Conservation (phyloP, 768 basidiomycete species). For the Amanita phalloides region DNA sequence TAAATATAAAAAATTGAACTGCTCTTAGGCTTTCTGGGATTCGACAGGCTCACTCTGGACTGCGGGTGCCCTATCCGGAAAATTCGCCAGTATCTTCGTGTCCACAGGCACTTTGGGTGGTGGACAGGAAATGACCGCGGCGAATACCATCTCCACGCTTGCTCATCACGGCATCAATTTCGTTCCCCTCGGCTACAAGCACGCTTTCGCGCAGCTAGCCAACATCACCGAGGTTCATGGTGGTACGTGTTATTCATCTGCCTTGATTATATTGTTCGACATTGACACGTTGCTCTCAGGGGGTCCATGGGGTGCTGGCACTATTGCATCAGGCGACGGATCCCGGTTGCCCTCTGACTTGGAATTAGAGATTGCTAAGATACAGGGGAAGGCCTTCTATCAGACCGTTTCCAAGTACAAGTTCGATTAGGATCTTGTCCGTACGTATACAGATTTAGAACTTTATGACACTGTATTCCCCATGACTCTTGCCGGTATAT, state of each 20-base stretch:
- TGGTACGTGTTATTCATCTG: conserved; percentile 27
- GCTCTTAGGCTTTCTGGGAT: conserved; percentile 55
- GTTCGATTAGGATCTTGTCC: conserved; percentile 4
- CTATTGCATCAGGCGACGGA: conserved; percentile 17
- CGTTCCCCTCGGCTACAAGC: conserved; percentile 62
- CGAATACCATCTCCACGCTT: conserved; percentile 44
- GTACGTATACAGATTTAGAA: neutral
- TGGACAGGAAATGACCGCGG: conserved; percentile 59
- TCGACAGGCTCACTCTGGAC: conserved; percentile 59
- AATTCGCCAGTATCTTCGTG: conserved; percentile 67
- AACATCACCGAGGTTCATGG: conserved; percentile 42
- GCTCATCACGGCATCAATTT: conserved; percentile 67
- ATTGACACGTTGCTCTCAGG: conserved; percentile 25
- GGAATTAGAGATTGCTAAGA: conserved; percentile 39
- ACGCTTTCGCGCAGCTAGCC: conserved; percentile 28
- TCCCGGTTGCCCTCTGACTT: conserved; percentile 33
- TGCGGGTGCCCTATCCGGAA: conserved; percentile 52
- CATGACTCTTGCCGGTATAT: neutral
- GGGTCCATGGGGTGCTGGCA: conserved; percentile 72
- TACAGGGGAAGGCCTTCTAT: conserved; percentile 47
- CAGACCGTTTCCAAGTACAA: conserved; percentile 29
- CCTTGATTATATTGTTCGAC: no score
- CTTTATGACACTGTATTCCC: neutral
- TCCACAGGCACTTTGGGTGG: conserved; percentile 67
- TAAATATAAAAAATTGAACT: neutral